Evolutionary conservation across 176 grass and related monocot genomes (phyloP), one percentile per base, ranked within the genome.

Genomic region (Paspalum notatum): DNA sequence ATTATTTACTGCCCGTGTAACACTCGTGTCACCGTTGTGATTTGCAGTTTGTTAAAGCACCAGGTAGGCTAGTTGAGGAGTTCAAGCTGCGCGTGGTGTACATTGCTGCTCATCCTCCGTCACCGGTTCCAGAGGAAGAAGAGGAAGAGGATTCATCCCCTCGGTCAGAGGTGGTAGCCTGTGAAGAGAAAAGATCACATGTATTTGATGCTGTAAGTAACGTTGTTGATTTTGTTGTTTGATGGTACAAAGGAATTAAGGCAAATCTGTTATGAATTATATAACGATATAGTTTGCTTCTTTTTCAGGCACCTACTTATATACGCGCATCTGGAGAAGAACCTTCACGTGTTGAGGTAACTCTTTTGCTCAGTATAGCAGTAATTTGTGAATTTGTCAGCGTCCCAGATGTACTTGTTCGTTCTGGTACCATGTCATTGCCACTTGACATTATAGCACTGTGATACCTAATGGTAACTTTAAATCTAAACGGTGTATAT

Each of bases 91-190:
- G 88, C 40, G 92, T 98, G 42, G 63, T 98, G 49, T 98, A 94
- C 77, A 72, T 98, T 68, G 88, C 90, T 67, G 92, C 92, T 50
- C 94, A 94, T 87, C 92, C 90, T 74, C 95, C 95, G 6, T 98
- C 95, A 16, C 95, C 92, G 16, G 95, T 98, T 27, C 95, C 92
- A 25, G 92, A 98, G 84, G 95, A 94, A 72, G 76, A 80, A 26
- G 92, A 98, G 48, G 95, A 98, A 61, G 92, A 92, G 25, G 68
- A 75, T 41, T 78, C 54, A 16, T 84, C 80, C 48, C 80, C 87
- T 80, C 63, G 14, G 9, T 83, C 87, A 73, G 71, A 83, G 41
- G 53, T 5, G 51, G 80, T 69, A 62, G 38, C 24, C n/a, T 77
- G 75, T 62, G 86, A 60, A 90, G 46, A 32, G n/a, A 87, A 79